Conservation (phyloP, 2,329 filamentous ascomycete species). For the Sarocladium oryzae region DNA sequence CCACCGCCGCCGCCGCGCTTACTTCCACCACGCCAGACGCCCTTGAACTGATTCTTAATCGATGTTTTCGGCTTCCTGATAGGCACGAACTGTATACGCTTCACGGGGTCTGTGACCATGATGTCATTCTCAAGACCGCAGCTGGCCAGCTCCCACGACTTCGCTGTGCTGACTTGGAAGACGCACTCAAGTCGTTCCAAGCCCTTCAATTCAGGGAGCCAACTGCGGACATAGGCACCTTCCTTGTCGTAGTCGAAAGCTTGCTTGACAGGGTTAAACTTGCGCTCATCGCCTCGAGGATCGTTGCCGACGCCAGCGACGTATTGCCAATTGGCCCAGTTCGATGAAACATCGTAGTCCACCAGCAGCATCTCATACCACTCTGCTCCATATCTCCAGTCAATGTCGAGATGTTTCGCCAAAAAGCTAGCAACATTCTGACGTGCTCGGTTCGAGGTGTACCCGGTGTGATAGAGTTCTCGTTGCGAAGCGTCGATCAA, state of each 20-base stretch:
- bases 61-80: slow-evolving; percentile 38
- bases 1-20: slow-evolving; percentile 23
- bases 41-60: slow-evolving; percentile 15
- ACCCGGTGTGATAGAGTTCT: slow-evolving; percentile 68
- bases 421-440: slow-evolving; percentile 74
- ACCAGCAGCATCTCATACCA: slow-evolving; percentile 73
- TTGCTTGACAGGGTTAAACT: slow-evolving; percentile 80
- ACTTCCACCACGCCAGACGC: slow-evolving; percentile 19
- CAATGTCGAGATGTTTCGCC: slow-evolving; percentile 64
- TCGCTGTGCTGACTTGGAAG: slow-evolving; percentile 65
- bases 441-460: slow-evolving; percentile 68
- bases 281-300: slow-evolving; percentile 61
- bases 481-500: slow-evolving; percentile 73
- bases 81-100: slow-evolving; percentile 57
- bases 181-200: slow-evolving; percentile 50
- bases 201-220: slow-evolving; percentile 61
- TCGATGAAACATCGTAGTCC: slow-evolving; percentile 70
- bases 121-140: slow-evolving; percentile 50
- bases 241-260: slow-evolving; percentile 68
- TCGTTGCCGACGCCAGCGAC: slow-evolving; percentile 75
- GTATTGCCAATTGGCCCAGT: slow-evolving; percentile 84
- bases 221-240: slow-evolving; percentile 64
- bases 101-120: slow-evolving; percentile 62
- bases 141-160: slow-evolving; percentile 48
- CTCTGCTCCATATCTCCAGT: slow-evolving; percentile 76